Evolutionary conservation across 2,329 filamentous ascomycete species (phyloP), one percentile per base, ranked within the genome.

Genomic region (Xylaria sp.): DNA sequence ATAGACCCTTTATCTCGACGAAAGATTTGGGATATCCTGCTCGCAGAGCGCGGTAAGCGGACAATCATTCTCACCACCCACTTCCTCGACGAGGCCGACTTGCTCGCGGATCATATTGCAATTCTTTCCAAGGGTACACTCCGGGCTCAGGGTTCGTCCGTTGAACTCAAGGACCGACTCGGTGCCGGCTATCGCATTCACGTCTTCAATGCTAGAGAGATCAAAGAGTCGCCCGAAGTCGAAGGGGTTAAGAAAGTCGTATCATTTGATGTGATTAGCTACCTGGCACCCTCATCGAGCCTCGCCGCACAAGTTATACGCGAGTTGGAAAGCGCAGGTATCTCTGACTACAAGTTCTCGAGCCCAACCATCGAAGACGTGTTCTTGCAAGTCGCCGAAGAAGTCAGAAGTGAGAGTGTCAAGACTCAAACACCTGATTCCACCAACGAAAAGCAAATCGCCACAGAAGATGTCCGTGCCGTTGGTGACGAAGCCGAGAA

Each of bases 361-460:
- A 93, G 93, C 0, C 95, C 94, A 0, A 97, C 93, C 0, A 94
- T 97, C 48, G 95, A 97, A 78, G 94, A 97, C 73, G 94, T 97
- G 0, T 97, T 97, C 79, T 82, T 97, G 28, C 90, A 93, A 72
- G 85, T 97, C 46, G 93, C 94, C 0, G 92, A 95, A 75, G 94
- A 97, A 78, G 87, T 93, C 67, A 86, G 84, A 65, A 85, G 85
- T 6, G 87, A 91, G 71, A 80, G 40, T 49, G 54, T 70, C 48
- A 57, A 68, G 28, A 64, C 51, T 23, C 66, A 67, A 28, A 38
- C 38, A 13, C 58, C 71, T 7, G 53, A 65, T 5, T 60, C 68
- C 23, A 66, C 62, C 17, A 59, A 66, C 36, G 76, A 76, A 42
- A 77, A 77, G 66, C 70, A 74, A 36, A 62, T 44, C 1, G 76